Percentiles rank a stretch among this genome's conserved stretches.
phyloP scores from a whole-genome alignment of 2,329 filamentous ascomycete species.

The Penicillium vulpinum region DNA sequence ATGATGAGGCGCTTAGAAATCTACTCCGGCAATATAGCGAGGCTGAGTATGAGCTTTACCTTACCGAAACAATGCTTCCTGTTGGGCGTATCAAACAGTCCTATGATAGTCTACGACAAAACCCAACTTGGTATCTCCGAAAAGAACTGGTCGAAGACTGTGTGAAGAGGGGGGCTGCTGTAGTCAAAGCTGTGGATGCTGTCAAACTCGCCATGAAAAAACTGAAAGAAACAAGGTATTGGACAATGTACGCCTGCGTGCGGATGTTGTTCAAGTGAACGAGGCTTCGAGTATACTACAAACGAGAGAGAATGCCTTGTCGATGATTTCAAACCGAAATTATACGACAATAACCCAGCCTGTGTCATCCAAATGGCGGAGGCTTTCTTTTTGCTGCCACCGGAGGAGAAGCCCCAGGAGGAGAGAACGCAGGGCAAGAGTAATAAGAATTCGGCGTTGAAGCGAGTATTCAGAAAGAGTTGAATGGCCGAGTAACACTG shows the following conservation, averaged over 20 bases:
- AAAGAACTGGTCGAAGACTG: background rate
- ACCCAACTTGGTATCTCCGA: background rate
- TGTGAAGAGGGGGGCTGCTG: background rate
- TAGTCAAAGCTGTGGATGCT: background rate
- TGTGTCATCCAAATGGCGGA: background rate
- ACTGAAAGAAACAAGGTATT: background rate
- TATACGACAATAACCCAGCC: background rate
- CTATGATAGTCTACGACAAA: background rate
- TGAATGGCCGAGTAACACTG: background rate
- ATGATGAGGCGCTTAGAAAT: background rate
- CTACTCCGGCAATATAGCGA: background rate
- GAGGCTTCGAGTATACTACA: background rate
- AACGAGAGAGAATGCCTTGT: background rate
- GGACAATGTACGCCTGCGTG: background rate
- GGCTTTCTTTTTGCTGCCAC: background rate
- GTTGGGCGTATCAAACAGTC: background rate
- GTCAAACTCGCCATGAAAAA: background rate
- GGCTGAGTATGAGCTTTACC: background rate
- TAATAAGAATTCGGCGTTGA: background rate
- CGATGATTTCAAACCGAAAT: background rate
- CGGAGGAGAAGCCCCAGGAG: background rate
- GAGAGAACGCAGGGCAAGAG: background rate
- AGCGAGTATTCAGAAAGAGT: background rate
- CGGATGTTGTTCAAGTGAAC: background rate
- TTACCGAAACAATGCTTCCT: background rate